Evolutionary conservation across 768 basidiomycete species (phyloP).

Genomic region (Phaeolepiota aurea): DNA sequence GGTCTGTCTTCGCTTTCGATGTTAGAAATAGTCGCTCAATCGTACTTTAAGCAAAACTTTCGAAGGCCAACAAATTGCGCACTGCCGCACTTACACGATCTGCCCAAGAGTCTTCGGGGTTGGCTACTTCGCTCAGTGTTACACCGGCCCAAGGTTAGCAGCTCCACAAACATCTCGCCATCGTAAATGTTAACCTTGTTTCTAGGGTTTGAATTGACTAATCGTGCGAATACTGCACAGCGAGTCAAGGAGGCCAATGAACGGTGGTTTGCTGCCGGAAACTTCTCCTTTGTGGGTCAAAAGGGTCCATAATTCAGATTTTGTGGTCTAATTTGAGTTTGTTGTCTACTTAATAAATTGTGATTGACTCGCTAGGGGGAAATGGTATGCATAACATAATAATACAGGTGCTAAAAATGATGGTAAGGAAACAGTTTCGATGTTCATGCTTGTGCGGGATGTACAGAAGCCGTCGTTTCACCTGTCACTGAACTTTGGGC

Average conservation of each 20-base stretch:
- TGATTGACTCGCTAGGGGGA: constrained; percentile 2
- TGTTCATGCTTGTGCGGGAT: constrained; percentile 32
- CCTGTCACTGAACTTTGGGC: constrained; percentile 47
- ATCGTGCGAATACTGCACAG: constrained; percentile 77
- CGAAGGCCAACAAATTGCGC: constrained; percentile 88
- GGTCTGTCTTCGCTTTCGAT: constrained; percentile 43
- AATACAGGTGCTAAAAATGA: constrained; percentile 18
- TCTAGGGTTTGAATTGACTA: constrained; percentile 88
- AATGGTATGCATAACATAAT: constrained; percentile 19
- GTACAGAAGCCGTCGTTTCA: constrained; percentile 44
- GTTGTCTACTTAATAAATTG: constrained; percentile 9
- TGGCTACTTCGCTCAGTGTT: constrained; percentile 85
- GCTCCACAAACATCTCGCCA: constrained; percentile 3
- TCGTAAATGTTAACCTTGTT: neutral
- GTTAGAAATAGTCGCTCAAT: constrained; percentile 3
- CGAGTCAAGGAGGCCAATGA: constrained; percentile 95
- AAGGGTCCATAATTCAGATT: constrained; percentile 22
- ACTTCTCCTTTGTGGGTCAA: constrained; percentile 68
- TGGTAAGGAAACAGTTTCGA: constrained; percentile 6
- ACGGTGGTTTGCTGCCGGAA: constrained; percentile 88
- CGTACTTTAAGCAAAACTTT: constrained; percentile 72
- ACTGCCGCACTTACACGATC: constrained; percentile 77
- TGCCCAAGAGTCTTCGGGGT: constrained; percentile 70
- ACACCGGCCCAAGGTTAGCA: constrained; percentile 87
- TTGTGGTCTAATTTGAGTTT: neutral